Base-by-base conservation (phyloP, 768 basidiomycete species). In the Scleroderma bovista region DNA sequence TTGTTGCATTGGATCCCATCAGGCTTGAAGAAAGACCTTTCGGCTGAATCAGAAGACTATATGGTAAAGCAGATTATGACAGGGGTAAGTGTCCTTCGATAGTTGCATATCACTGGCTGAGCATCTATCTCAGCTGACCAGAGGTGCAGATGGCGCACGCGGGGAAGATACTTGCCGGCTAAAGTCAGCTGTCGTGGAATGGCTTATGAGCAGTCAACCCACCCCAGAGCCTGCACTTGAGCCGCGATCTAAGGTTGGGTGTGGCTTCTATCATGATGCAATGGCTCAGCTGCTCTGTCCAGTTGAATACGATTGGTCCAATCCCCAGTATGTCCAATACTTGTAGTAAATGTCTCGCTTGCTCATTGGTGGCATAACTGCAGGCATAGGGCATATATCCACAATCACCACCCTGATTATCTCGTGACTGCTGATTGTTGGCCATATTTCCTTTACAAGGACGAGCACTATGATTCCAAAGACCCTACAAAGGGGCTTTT, bases 371-470 rank as follows among this genome's bases (percentile, higher is more conserved):
- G 13, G 3, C 13, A 17, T 36, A 17, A 19, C 20, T 17, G 7
- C 29, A 48, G 46, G 16, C 19, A 42, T 19, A 34, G 31, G n/a
- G 36, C 36, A 16, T 39, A 33, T 16, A 57, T 60, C 22, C 41
- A 45, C 3, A 37, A 49, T 32, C 49, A 40, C 19, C 26, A 58
- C 42, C 48, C 51, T 3, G 50, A 55, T 19, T 59, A 44, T 38
- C 22, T 24, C 23, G 48, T 57, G 1, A 60, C 52, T 29, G 50
- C 55, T 4, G 36, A 55, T 31, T 50, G 39, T 15, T 60, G 60
- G 59, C 57, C 57, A 11, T 17, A 23, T 2, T 57, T 59, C 22
- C 44, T 61, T 7, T 64, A 60, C 45, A 20, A 44, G 15, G 31
- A 49, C 13, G 38, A 39, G 19, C 22, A 47, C 8, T 51, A 45